Evolutionary conservation across 73 alveolate genomes (phyloP).

Genomic region (Paramecium biaurelia): DNA sequence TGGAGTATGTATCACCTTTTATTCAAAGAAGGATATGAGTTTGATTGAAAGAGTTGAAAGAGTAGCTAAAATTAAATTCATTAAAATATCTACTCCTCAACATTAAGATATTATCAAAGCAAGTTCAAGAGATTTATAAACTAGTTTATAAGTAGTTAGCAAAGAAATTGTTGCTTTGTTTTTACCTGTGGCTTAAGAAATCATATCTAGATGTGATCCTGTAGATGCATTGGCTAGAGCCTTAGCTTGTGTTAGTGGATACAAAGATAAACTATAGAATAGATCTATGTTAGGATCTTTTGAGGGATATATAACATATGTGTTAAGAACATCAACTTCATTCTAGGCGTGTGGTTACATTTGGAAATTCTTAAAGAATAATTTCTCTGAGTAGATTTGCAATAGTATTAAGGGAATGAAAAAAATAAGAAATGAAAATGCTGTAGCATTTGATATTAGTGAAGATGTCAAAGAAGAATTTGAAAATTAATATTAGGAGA

Average conservation of each 20-base stretch:
- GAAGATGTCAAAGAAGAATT: slow-evolving; percentile 65
- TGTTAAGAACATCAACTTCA: slow-evolving; percentile 3
- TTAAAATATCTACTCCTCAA: slow-evolving; percentile 92
- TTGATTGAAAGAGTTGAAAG: slow-evolving; percentile 83
- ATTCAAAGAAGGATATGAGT: slow-evolving; percentile 82
- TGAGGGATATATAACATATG: slow-evolving; percentile 72
- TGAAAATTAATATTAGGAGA: not conserved
- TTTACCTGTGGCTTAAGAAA: slow-evolving; percentile 83
- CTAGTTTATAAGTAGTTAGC: slow-evolving; percentile 80
- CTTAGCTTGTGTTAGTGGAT: slow-evolving; percentile 72
- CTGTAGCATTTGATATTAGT: slow-evolving; percentile 50
- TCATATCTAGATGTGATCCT: slow-evolving; percentile 68
- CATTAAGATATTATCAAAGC: slow-evolving; percentile 90
- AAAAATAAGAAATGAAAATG: slow-evolving; percentile 5
- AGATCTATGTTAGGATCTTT: slow-evolving; percentile 77
- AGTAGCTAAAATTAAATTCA: slow-evolving; percentile 87
- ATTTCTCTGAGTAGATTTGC: slow-evolving; percentile 27
- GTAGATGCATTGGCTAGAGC: slow-evolving; percentile 76
- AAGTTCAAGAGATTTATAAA: slow-evolving; percentile 82
- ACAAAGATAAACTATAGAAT: slow-evolving; percentile 74
- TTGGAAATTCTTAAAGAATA: slow-evolving; percentile 58
- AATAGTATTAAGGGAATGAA: slow-evolving; percentile 54
- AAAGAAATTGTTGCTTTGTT: slow-evolving; percentile 84
- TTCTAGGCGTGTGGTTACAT: slow-evolving; percentile 55
- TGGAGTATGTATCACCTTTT: slow-evolving; percentile 94